These are phyloP conservation scores for Leptographium wingfieldii DNA, from an alignment of 2,329 filamentous ascomycete genomes.

Conservation along the genomic window DNA sequence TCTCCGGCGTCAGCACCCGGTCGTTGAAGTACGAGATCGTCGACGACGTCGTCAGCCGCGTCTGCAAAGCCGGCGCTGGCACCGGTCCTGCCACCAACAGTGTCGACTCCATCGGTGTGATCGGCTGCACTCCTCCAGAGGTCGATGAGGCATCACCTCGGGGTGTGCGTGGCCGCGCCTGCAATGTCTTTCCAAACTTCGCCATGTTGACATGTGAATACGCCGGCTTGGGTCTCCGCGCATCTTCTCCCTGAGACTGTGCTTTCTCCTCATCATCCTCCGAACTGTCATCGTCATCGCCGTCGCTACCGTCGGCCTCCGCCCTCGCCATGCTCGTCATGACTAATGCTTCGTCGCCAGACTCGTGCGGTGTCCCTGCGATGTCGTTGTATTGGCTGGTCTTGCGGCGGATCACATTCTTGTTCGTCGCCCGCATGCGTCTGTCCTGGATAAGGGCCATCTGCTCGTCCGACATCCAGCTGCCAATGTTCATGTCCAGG, in stretches of 20 bases:
- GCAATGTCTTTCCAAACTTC: not conserved
- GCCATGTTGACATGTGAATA: slow-evolving; percentile 11
- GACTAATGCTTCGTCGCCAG: slow-evolving; percentile 52
- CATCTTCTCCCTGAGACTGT: not conserved
- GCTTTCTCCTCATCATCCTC: not conserved
- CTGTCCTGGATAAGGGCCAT: slow-evolving; percentile 88
- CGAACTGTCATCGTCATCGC: slow-evolving; percentile 3
- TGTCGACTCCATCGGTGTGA: not conserved
- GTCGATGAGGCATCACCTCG: not conserved
- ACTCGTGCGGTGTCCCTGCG: slow-evolving; percentile 70
- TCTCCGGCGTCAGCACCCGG: slow-evolving; percentile 84
- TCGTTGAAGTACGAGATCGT: slow-evolving; percentile 99
- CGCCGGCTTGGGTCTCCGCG: slow-evolving; percentile 6
- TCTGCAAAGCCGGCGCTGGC: slow-evolving; percentile 48
- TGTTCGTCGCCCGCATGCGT: slow-evolving; percentile 63
- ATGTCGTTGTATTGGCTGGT: slow-evolving; percentile 78
- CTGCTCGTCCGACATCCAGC: slow-evolving; percentile 98
- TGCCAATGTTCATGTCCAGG: slow-evolving; percentile 93
- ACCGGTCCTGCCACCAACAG: not conserved
- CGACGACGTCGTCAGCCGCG: slow-evolving; percentile 85
- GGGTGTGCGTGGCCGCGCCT: slow-evolving; percentile 1
- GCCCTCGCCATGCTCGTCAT: slow-evolving; percentile 11
- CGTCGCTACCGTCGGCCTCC: not conserved
- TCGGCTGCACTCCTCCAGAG: not conserved
- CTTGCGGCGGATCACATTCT: slow-evolving; percentile 67